Conservation (phyloP, 768 basidiomycete genomes). For the Lactifluus echinatus region DNA sequence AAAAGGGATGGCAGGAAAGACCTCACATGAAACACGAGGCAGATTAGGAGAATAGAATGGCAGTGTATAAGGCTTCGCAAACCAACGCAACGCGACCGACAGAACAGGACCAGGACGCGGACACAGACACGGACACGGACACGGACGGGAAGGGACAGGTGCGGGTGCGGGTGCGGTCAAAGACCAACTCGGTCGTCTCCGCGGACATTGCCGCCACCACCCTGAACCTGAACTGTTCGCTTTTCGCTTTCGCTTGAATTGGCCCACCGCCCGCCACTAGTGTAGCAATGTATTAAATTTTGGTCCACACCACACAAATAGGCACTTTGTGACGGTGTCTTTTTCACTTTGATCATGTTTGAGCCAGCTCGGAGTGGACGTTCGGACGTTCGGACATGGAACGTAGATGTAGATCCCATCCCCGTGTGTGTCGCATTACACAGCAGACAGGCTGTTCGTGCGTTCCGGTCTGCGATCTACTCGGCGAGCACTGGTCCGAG, state of each 20-base stretch:
- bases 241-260: too few species aligned
- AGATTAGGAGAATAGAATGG: neutral
- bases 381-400: slow-evolving; percentile 16
- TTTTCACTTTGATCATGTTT: slow-evolving; percentile 17
- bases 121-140: neutral
- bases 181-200: neutral
- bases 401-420: too few species aligned
- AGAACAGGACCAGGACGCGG: neutral
- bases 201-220: slow-evolving; percentile 4
- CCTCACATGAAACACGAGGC: slow-evolving; percentile 15
- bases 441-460: slow-evolving; percentile 1
- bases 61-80: neutral
- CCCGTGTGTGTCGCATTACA: slow-evolving; percentile 13
- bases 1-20: neutral
- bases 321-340: too few species aligned
- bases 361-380: slow-evolving; percentile 12
- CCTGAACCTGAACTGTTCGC: slow-evolving; percentile 7
- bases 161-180: neutral
- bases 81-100: neutral
- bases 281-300: too few species aligned
- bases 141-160: neutral
- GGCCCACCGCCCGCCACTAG: slow-evolving; percentile 12
- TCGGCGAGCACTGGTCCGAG: slow-evolving; percentile 15
- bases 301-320: too few species aligned
- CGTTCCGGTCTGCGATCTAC: slow-evolving; percentile 15